Conservation (phyloP, 1,284 basidiomycete genomes). For the Rugosomyces carneus region DNA sequence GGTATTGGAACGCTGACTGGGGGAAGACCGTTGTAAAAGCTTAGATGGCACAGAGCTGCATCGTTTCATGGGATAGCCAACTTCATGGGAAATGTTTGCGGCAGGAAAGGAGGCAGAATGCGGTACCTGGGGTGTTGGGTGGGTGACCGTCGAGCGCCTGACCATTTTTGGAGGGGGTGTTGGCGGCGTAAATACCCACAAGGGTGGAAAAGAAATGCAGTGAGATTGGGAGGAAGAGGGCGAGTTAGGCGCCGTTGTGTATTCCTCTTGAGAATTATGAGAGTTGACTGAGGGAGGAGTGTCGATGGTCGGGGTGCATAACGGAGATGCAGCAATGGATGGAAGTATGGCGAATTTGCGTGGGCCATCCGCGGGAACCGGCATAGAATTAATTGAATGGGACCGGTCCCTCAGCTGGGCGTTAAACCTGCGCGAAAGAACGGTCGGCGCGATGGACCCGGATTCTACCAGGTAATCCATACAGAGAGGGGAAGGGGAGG, state of each 20-base stretch:
- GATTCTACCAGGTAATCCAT: slow-evolving; percentile 17
- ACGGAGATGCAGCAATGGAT: slow-evolving; percentile 53
- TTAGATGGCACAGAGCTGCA: slow-evolving; percentile 28
- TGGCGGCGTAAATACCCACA: slow-evolving; percentile 52
- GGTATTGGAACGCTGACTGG: neutral
- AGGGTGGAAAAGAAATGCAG: slow-evolving; percentile 28
- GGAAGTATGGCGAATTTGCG: slow-evolving; percentile 35
- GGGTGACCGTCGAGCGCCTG: slow-evolving; percentile 33
- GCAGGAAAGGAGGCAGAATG: slow-evolving; percentile 38
- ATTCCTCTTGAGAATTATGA: slow-evolving; percentile 11
- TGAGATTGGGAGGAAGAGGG: slow-evolving; percentile 15
- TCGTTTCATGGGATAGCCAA: slow-evolving; percentile 22
- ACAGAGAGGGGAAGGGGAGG: neutral
- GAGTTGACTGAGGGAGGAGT: slow-evolving; percentile 14
- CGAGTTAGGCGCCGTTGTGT: slow-evolving; percentile 20
- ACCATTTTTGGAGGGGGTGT: slow-evolving; percentile 43
- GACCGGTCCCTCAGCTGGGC: slow-evolving; percentile 1
- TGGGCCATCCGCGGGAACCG: slow-evolving; percentile 12
- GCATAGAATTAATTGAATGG: slow-evolving; percentile 2
- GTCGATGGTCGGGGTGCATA: slow-evolving; percentile 40
- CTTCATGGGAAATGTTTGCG: slow-evolving; percentile 17
- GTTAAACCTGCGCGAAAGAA: slow-evolving; percentile 12
- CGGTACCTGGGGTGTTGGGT: slow-evolving; percentile 26
- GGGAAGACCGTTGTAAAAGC: slow-evolving; percentile 17
- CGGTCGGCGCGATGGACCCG: slow-evolving; percentile 5